Base-by-base conservation (phyloP, 2,329 filamentous ascomycete species). In the Colletotrichum sp. region DNA sequence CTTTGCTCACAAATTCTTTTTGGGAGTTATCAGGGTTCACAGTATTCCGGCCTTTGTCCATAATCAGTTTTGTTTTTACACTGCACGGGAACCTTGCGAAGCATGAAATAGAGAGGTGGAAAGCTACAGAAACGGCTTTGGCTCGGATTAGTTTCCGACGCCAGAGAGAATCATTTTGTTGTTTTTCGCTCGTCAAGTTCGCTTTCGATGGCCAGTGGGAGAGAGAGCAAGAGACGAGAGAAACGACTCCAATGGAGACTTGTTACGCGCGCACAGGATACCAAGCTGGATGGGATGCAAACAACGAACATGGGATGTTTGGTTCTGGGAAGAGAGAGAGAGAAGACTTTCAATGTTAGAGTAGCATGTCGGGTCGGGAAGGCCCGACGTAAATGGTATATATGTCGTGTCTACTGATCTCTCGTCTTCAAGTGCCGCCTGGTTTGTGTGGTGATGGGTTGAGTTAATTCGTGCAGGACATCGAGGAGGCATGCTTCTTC, bases 21-120 rank as follows among this genome's bases (percentile, higher is more conserved):
- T 71, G 30, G 74, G 74, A 74, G 71, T 75, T 74, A 67, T 48
- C 18, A 74, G 58, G 74, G 48, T 76, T 76, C 58, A 69, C 30
- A 66, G 74, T 74, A 30, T 76, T 72, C 63, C 61, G 70, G 74
- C 58, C 71, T 65, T 70, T 74, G 74, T 74, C 71, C 71, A 74
- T 76, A 76, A 76, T 76, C 71, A 60, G 58, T 34, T 74, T 67
- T 68, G 32, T 67, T 75, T 67, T 48, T 67, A 73, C 70, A 71
- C 28, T 21, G 32, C 60, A 73, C 73, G 65, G 55, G 66, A 60
- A 57, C 26, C 67, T 76, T 60, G 74, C 66, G 52, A 70, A 58
- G 58, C 74, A 76, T 74, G 74, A 74, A 63, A 74, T 76, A 76
- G 74, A 76, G 52, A 30, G 61, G 71, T 66, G 71, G 74, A 73